Percentiles rank a stretch among this genome's conserved stretches.
Evolutionary conservation across 106 monocot species (phyloP).

Genomic region (Triglochin maritima): DNA sequence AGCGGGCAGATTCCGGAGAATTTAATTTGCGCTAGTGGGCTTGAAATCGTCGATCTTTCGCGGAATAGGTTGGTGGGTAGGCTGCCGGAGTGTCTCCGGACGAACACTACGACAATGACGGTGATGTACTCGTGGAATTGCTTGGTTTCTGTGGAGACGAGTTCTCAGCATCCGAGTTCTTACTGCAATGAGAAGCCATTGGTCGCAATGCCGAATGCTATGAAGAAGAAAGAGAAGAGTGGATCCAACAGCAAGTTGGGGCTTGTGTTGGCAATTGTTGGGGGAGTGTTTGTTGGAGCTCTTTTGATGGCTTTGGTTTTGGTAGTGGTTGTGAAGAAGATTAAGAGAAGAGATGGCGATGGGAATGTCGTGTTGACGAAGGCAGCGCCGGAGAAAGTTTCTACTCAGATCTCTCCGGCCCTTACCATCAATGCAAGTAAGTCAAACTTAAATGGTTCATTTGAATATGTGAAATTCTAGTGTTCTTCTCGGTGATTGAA

Average conservation of each 20-base stretch:
- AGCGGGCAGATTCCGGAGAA: conserved; percentile 32
- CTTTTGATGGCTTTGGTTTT: conserved; percentile 29
- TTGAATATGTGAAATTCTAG: background rate
- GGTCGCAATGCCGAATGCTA: conserved; percentile 43
- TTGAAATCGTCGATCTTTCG: conserved; percentile 53
- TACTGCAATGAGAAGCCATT: conserved; percentile 54
- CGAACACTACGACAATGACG: conserved; percentile 22
- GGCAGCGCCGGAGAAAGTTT: conserved; percentile 7
- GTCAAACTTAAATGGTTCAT: background rate
- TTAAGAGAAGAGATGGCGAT: background rate
- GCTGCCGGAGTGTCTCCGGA: conserved; percentile 41
- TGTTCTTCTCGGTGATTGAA: background rate
- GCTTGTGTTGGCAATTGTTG: conserved; percentile 47
- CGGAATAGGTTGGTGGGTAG: conserved; percentile 50
- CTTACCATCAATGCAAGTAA: conserved; percentile 55
- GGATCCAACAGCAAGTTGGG: conserved; percentile 32
- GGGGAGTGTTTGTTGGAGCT: conserved; percentile 41
- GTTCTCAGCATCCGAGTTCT: conserved; percentile 38
- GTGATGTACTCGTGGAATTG: conserved; percentile 68
- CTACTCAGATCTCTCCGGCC: conserved; percentile 19
- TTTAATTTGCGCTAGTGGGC: conserved; percentile 25
- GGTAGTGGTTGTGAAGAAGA: conserved; percentile 32
- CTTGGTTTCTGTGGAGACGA: conserved; percentile 18
- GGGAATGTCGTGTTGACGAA: background rate
- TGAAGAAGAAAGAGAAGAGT: conserved; percentile 6